Base-by-base conservation (phyloP, 371 early-diverging fungal species). In the Mucor lusitanicus region DNA sequence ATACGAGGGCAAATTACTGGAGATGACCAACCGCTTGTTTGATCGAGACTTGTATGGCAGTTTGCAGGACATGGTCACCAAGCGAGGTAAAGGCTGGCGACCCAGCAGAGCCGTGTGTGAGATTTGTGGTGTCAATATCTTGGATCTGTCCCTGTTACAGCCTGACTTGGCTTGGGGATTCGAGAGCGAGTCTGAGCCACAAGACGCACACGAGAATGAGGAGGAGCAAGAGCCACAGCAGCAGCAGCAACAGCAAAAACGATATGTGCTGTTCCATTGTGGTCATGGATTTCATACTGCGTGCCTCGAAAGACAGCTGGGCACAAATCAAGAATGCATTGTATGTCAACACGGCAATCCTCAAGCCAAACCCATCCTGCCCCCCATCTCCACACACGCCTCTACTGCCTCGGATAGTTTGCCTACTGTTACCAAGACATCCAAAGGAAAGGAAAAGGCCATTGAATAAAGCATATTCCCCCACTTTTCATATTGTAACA, bases 21-120 rank as follows among this genome's bases (percentile, higher is more conserved):
- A 85, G 46, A 87, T 92, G 82, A 90, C 92, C n/a, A 90, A 86
- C 57, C 85, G 88, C 12, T 68, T 90, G 8, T 88, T 90, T 77
- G 90, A 90, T 56, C 85, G 86, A 27, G 90, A 90, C 62, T 60
- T 90, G 62, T 88, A 82, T 70, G 58, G 69, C 37, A 84, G 87
- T n/a, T 81, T 90, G 19, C 76, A 86, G 44, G 78, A 85, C 39
- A 79, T 88, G 72, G 87, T 87, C 7, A 79, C 79, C 54, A 83
- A 82, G 48, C 76, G 83, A 50, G 76, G 79, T 44, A 82, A 79
- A 69, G 90, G 90, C 7, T 90, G 90, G 90, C 68, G 88, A 48
- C 90, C 90, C 13, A 72, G 80, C 11, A 78, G 85, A 62, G 83
- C 81, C 8, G 73, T 79, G 25, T 89, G 90, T 63, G 87, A 86